Conservation (phyloP, 2,329 filamentous ascomycete species). For the Pseudogymnoascus sp. region DNA sequence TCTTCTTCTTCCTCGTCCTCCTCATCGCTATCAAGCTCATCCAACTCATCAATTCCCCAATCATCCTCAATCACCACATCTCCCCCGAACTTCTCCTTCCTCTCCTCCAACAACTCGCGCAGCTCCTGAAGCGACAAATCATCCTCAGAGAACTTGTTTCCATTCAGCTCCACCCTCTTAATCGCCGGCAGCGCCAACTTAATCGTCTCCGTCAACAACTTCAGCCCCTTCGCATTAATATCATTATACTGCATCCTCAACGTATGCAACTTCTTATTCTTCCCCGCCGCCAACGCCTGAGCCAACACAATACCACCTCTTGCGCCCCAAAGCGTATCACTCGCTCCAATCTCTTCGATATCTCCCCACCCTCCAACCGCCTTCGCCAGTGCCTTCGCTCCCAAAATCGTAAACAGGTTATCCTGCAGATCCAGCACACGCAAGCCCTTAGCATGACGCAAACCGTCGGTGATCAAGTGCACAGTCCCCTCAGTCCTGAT, state of each 20-base stretch:
- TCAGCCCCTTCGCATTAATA: constrained; percentile 69
- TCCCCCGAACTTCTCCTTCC: constrained; percentile 67
- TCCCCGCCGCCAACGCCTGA: constrained; percentile 63
- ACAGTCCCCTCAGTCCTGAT: constrained; percentile 91
- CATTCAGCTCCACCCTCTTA: constrained; percentile 86
- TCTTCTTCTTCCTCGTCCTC: constrained; percentile 64
- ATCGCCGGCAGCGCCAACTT: constrained; percentile 64
- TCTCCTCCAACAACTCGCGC: constrained; percentile 63
- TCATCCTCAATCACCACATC: constrained; percentile 65
- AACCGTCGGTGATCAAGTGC: constrained; percentile 68
- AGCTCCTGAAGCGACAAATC: constrained; percentile 65
- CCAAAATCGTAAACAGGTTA: constrained; percentile 86
- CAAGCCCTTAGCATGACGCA: constrained; percentile 62
- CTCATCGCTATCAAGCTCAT: constrained; percentile 61
- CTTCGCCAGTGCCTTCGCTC: constrained; percentile 69
- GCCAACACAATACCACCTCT: constrained; percentile 71
- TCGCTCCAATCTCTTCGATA: constrained; percentile 76
- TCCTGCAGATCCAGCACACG: constrained; percentile 86
- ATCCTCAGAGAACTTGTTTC: constrained; percentile 88
- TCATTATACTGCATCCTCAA: constrained; percentile 91
- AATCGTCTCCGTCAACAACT: constrained; percentile 62
- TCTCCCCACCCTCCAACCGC: constrained; percentile 68
- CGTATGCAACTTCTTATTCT: constrained; percentile 72
- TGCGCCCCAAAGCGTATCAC: constrained; percentile 76
- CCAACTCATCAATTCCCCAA: constrained; percentile 79